These are phyloP conservation scores for Floccularia luteovirens DNA, from an alignment of 768 basidiomycete genomes.

Conservation along the genomic window DNA sequence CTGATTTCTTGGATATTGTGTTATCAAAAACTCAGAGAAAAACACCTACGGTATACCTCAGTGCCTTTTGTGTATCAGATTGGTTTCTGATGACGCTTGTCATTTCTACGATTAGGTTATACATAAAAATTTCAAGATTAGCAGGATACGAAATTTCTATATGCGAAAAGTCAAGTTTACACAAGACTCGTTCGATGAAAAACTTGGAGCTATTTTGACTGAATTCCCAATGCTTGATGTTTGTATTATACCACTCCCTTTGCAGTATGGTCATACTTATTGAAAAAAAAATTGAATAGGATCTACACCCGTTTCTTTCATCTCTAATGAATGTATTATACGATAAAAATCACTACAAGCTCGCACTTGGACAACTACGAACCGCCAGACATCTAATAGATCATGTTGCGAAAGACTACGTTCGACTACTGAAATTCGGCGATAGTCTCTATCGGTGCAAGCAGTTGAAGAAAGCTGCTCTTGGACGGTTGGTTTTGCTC, in stretches of 20 bases:
- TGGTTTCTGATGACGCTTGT: background rate
- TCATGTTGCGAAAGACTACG: conserved; percentile 95
- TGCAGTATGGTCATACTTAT: conserved; percentile 16
- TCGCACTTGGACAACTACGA: conserved; percentile 93
- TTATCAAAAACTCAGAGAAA: conserved; percentile 93
- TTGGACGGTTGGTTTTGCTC: conserved; percentile 77
- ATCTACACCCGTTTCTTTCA: conserved; percentile 93
- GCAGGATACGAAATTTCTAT: conserved; percentile 94
- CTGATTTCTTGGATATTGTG: conserved; percentile 92
- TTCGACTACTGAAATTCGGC: conserved; percentile 94
- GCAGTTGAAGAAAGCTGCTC: conserved; percentile 94
- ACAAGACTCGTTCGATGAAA: conserved; percentile 94
- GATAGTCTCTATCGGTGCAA: conserved; percentile 98
- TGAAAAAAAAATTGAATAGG: conserved; percentile 24
- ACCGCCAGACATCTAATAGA: conserved; percentile 95
- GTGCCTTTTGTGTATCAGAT: background rate
- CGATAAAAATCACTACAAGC: conserved; percentile 99
- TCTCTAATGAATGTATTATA: conserved; percentile 98
- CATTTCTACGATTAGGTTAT: conserved; percentile 56
- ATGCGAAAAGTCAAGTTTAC: conserved; percentile 99
- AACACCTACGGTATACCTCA: conserved; percentile 75
- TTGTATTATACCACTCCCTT: conserved; percentile 22
- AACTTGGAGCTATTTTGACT: conserved; percentile 83
- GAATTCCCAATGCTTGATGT: conserved; percentile 99
- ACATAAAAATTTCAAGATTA: conserved; percentile 99